A percentile compares a stretch with the other conserved stretches of the same genome.
Evolutionary conservation across 768 basidiomycete species (phyloP).

Genomic region (Lactarius evosmus): DNA sequence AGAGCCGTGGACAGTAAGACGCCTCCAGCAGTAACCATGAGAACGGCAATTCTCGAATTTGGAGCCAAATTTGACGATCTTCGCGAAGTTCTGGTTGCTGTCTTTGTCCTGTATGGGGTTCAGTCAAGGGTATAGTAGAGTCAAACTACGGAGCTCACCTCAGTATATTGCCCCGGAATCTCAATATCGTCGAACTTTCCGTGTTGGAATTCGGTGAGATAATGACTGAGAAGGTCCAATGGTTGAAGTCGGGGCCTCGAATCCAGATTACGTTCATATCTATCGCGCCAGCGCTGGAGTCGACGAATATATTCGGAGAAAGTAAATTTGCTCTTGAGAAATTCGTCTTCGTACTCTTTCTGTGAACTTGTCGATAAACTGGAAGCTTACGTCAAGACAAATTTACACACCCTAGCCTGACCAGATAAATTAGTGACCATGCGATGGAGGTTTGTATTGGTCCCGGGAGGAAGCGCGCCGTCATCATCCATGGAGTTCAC

Average conservation of each 20-base stretch:
- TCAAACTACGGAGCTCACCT: slow-evolving; percentile 48
- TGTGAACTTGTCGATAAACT: slow-evolving; percentile 34
- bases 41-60: slow-evolving; percentile 89
- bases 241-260: slow-evolving; percentile 78
- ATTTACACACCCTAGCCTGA: slow-evolving; percentile 51
- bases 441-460: slow-evolving; percentile 53
- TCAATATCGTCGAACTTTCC: slow-evolving; percentile 97
- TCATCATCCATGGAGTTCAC: slow-evolving; percentile 67
- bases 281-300: slow-evolving; percentile 91
- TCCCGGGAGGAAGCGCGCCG: slow-evolving; percentile 54
- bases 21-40: slow-evolving; percentile 82
- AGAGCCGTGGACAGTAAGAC: slow-evolving; percentile 85
- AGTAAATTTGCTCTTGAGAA: slow-evolving; percentile 72
- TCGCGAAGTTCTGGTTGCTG: slow-evolving; percentile 83
- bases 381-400: not conserved
- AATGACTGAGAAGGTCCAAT: slow-evolving; percentile 84
- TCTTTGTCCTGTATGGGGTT: slow-evolving; percentile 75
- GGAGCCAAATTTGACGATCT: slow-evolving; percentile 86
- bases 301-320: slow-evolving; percentile 85
- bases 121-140: slow-evolving; percentile 7
- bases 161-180: slow-evolving; percentile 97
- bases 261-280: slow-evolving; percentile 82
- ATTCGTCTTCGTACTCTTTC: slow-evolving; percentile 91
- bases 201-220: slow-evolving; percentile 96
- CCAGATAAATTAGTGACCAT: slow-evolving; percentile 59